Evolutionary conservation across 805 yeast species (phyloP).

Genomic region (Yamadazyma endophytica): DNA sequence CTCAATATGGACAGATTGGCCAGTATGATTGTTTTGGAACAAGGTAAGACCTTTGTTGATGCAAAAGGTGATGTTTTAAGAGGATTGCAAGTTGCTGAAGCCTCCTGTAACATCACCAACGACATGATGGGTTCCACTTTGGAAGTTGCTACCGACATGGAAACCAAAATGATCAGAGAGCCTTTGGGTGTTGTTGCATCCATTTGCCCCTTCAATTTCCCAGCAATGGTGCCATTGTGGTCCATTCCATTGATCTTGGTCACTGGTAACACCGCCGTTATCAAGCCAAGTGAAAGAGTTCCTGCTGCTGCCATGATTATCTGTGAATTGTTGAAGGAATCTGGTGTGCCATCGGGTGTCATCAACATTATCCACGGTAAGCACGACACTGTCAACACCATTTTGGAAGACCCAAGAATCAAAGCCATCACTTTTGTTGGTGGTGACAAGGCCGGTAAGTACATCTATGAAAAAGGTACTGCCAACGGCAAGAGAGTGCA

Average conservation of each 20-base stretch:
- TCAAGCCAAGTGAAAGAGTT: constrained; percentile 65
- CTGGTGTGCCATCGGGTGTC: constrained; percentile 75
- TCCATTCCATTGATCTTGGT: constrained; percentile 57
- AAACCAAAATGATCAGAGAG: constrained; percentile 69
- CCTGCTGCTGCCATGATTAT: constrained; percentile 79
- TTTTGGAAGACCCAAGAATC: constrained; percentile 68
- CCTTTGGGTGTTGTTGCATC: constrained; percentile 76
- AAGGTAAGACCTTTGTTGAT: constrained; percentile 69
- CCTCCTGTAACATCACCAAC: constrained; percentile 61
- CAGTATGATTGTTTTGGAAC: constrained; percentile 45
- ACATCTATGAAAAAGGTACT: constrained; percentile 63
- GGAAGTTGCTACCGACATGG: constrained; percentile 72
- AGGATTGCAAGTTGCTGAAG: constrained; percentile 77
- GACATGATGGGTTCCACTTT: constrained; percentile 60
- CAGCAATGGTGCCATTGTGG: constrained; percentile 80
- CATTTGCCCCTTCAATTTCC: constrained; percentile 78
- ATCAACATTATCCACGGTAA: constrained; percentile 71
- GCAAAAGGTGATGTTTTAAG: constrained; percentile 72
- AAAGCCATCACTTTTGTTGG: constrained; percentile 79
- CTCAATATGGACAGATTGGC: constrained; percentile 68
- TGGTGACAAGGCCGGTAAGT: constrained; percentile 73
- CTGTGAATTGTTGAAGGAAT: constrained; percentile 67
- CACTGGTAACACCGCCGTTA: constrained; percentile 68
- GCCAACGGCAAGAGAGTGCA: constrained; percentile 71
- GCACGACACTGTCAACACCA: constrained; percentile 66